Conservation (phyloP, 257 asterid genomes). For the Prunella vulgaris region DNA sequence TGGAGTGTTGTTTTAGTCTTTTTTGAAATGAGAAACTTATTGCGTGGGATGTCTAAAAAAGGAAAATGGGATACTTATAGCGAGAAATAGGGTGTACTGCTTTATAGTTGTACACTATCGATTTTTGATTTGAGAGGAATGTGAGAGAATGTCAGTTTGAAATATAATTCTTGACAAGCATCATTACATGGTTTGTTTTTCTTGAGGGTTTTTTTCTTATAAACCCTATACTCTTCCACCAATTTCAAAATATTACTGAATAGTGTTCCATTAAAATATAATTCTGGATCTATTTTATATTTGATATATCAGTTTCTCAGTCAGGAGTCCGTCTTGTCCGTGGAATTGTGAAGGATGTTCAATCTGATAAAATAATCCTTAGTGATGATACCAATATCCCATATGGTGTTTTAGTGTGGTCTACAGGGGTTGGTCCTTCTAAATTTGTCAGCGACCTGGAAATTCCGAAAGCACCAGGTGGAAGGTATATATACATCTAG, state of each 20-base stretch:
- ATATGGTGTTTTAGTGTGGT: conserved; percentile 96
- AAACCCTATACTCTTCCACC: conserved; percentile 5
- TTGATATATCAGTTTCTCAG: conserved; percentile 57
- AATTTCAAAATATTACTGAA: neutral
- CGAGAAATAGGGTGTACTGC: too few relatives aligned
- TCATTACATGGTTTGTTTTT: neutral
- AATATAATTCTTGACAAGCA: neutral
- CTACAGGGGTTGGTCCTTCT: conserved; percentile 98
- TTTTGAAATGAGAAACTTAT: too few relatives aligned
- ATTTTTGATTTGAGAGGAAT: neutral
- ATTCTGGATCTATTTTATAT: conserved; percentile 22
- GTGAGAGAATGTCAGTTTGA: neutral
- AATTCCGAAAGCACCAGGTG: conserved; percentile 86
- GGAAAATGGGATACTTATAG: too few relatives aligned
- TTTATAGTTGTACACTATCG: neutral
- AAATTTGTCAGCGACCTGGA: conserved; percentile 65
- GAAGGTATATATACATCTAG: conserved; percentile 47
- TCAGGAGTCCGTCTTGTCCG: conserved; percentile 92
- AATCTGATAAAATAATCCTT: conserved; percentile 65
- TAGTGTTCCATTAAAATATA: neutral
- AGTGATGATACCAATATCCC: conserved; percentile 83
- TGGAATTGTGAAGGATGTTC: conserved; percentile 89
- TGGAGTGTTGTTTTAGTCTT: too few relatives aligned
- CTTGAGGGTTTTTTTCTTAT: neutral
- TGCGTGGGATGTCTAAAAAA: too few relatives aligned